Evolutionary conservation across 148 eudicot species (phyloP), one percentile per base, ranked within the genome.

Genomic region (Drosera capensis): DNA sequence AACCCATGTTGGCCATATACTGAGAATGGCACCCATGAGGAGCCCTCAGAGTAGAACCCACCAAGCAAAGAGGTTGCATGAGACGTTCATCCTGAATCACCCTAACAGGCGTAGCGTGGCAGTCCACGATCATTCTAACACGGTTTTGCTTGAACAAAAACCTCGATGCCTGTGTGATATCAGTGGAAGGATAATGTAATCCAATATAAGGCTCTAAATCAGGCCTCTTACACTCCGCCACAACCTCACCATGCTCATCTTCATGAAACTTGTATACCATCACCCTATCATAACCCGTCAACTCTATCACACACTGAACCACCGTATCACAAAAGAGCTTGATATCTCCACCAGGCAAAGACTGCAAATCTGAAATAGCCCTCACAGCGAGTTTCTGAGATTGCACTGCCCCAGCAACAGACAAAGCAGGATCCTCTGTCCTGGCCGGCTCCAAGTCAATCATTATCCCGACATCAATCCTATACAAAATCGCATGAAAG

Each of bases 211-310:
- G 95, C 57, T 85, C 95, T 37, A 90, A 76, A 56, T 81, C 95
- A 0, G 72, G 24, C 40, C 74, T 52, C 60, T 68, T 84, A 44
- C 78, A 67, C 74, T 90, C 99, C 7, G 99, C 66, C 54, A 81
- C 64, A 55, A 90, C 95, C 68, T 90, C 99, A 13, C 99, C 99
- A 57, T 90, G 95, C 59, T 90, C 99, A 63, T 90, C 99, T 28
- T 90, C 99, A 54, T 90, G 99, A 56, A 90, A 90, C 71, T 59
- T 90, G 28, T 90, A 90, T 31, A 85, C 95, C 99, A 90, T 90
- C 39, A 90, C 95, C 56, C 99, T 48, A 20, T 90, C 99, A 61
- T 80, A 90, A n/a, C 95, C 99, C 0, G 99, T 90, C 17, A 85
- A 65, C 60, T 78, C 84, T 55, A 78, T 69, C 23, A 90, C 88